Evolutionary conservation across 331 rosid species (phyloP).

Genomic region (Pyracantha coccinea): DNA sequence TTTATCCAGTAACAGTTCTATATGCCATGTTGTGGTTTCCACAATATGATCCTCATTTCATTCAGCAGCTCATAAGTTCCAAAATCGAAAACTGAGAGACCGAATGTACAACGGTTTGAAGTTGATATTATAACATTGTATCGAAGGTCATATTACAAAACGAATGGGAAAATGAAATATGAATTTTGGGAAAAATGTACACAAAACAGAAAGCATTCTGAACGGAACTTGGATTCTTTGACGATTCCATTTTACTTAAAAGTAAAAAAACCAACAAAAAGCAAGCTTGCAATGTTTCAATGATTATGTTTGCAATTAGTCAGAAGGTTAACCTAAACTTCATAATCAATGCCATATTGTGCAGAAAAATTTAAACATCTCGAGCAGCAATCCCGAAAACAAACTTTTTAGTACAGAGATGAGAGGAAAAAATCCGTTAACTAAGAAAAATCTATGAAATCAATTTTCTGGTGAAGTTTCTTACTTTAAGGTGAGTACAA

Average conservation of each 20-base stretch:
- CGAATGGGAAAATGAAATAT: background rate
- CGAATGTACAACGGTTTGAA: background rate
- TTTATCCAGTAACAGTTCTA: background rate
- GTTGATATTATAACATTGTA: background rate
- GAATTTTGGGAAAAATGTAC: too few relatives aligned
- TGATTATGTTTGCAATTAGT: background rate
- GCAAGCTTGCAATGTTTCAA: background rate
- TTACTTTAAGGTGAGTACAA: background rate
- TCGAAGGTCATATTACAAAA: background rate
- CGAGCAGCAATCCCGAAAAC: background rate
- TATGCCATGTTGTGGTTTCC: background rate
- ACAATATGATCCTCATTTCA: background rate
- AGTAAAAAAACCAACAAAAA: background rate
- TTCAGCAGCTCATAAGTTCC: background rate
- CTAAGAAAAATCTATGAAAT: background rate
- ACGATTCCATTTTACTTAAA: background rate
- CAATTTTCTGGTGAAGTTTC: background rate
- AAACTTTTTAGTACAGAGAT: background rate
- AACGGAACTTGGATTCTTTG: background rate
- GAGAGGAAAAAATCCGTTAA: background rate
- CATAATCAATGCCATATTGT: background rate
- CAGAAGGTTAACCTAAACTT: background rate
- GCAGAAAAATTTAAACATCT: background rate
- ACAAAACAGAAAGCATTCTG: background rate
- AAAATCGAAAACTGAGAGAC: background rate